Percentiles rank a stretch among this genome's conserved stretches.
Conservation (phyloP, 495 filamentous ascomycete species). For the Chlorociboria aeruginascens region DNA sequence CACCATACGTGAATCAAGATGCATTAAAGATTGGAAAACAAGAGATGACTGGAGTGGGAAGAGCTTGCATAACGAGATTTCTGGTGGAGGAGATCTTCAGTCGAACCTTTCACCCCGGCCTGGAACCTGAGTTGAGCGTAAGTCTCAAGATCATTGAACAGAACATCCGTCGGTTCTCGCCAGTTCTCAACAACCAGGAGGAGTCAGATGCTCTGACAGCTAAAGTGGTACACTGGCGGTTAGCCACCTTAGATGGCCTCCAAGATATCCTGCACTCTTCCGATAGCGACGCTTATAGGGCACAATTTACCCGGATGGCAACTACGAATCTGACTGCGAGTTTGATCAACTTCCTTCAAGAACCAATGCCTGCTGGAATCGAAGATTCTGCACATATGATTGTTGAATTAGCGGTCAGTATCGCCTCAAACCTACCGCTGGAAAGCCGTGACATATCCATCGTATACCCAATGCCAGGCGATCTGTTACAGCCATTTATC, state of each 20-base stretch:
- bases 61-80: slow-evolving; percentile 82
- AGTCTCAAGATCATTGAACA: slow-evolving; percentile 81
- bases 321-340: slow-evolving; percentile 58
- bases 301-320: slow-evolving; percentile 52
- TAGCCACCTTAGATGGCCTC: slow-evolving; percentile 88
- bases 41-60: slow-evolving; percentile 95
- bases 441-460: slow-evolving; percentile 88
- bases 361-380: slow-evolving; percentile 54
- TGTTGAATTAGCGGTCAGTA: slow-evolving; percentile 79
- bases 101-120: slow-evolving; percentile 77
- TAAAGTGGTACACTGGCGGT: slow-evolving; percentile 87
- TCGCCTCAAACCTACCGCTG: slow-evolving; percentile 74
- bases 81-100: slow-evolving; percentile 86
- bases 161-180: slow-evolving; percentile 68
- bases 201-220: slow-evolving; percentile 80
- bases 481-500: slow-evolving; percentile 46
- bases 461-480: slow-evolving; percentile 68
- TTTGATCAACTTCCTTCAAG: slow-evolving; percentile 58
- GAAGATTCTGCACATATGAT: slow-evolving; percentile 65
- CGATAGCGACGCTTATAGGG: slow-evolving; percentile 48
- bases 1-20: slow-evolving; percentile 66
- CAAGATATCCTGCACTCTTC: slow-evolving; percentile 54
- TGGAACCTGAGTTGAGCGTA: slow-evolving; percentile 62
- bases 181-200: slow-evolving; percentile 60
- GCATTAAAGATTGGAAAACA: slow-evolving; percentile 72